These are phyloP conservation scores for Dendrobium huoshanense DNA, from an alignment of 106 monocot species.

Conservation along the genomic window DNA sequence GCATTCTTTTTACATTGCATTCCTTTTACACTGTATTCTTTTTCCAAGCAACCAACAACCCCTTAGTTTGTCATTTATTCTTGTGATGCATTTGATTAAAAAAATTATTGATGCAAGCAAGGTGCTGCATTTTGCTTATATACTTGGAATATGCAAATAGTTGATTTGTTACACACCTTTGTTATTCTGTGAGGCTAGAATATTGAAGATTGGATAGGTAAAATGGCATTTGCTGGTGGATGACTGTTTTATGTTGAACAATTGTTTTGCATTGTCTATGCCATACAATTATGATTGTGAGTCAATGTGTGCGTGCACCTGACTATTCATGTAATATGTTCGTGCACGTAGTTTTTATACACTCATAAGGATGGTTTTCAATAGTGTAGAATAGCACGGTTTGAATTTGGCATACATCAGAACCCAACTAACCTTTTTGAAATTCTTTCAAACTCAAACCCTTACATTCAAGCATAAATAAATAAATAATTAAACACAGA, in stretches of 20 bases:
- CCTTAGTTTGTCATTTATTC: not conserved
- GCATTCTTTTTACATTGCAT: too few species aligned
- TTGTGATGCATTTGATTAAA: not conserved
- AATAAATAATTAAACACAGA: not conserved
- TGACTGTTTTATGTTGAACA: not conserved
- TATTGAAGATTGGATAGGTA: not conserved
- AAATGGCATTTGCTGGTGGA: not conserved
- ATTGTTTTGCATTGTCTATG: not conserved
- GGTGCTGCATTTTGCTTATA: not conserved
- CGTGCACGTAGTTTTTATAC: not conserved
- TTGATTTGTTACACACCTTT: not conserved
- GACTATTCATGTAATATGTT: not conserved
- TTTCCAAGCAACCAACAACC: too few species aligned
- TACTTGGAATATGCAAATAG: not conserved
- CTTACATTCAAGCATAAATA: not conserved
- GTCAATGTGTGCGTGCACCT: not conserved
- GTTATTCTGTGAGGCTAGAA: not conserved
- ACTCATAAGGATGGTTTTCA: not conserved
- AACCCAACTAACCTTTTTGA: not conserved
- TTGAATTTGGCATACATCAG: too few species aligned
- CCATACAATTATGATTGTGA: not conserved
- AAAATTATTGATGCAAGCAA: not conserved
- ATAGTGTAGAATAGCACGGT: not conserved
- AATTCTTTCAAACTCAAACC: not conserved
- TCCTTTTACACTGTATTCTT: too few species aligned